Base-by-base conservation (phyloP, 1,284 basidiomycete genomes). In the Vanrija pseudolonga region DNA sequence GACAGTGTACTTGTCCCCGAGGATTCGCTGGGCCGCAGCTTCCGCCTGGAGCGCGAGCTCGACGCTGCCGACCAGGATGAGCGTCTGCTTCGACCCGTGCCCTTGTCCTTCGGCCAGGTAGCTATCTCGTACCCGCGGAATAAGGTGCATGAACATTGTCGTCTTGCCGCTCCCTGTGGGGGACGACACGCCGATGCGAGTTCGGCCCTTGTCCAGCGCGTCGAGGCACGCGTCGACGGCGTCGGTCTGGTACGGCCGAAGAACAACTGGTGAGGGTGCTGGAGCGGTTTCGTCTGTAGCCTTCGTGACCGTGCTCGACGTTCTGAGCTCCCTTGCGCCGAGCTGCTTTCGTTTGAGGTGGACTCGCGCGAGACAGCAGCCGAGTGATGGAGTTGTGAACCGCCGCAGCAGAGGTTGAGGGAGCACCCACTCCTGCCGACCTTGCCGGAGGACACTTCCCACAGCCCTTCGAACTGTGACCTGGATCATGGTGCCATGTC, bases 131-230 rank as follows among this genome's bases (percentile, higher is more conserved):
- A 71, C 53, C 17, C 49, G 51, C 1, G 85, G 83, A 11, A 94
- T 79, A 18, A 94, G 81, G 6, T 84, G 83, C 48, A 92, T 86
- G 62, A 94, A 98, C 55, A 94, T 88, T 1, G 89, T 90, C 0
- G 94, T 97, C 75, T 98, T 98, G 8, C 94, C 94, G 24, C 89
- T 85, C 12, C 91, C 90, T 19, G 94, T 96, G 11, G 93, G 92
- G 1, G 92, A 81, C 14, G 89, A 94, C 20, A 95, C 89, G n/a
- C 93, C 93, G 45, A 97, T 88, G 20, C 93, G 85, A 2, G 84
- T 84, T 24, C 77, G 53, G 5, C 80, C 81, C 15, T 84, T 83
- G 22, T 76, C 68, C 19, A 97, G 78, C 2, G 92, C 89, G 12
- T 82, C 80, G 3, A 87, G 78, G 68, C 93, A 96, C 4, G 89